A percentile compares a stretch with the other conserved stretches of the same genome.
These are phyloP conservation scores for Erysimum pusillum DNA, from an alignment of 441 rosid species.

Conservation along the genomic window DNA sequence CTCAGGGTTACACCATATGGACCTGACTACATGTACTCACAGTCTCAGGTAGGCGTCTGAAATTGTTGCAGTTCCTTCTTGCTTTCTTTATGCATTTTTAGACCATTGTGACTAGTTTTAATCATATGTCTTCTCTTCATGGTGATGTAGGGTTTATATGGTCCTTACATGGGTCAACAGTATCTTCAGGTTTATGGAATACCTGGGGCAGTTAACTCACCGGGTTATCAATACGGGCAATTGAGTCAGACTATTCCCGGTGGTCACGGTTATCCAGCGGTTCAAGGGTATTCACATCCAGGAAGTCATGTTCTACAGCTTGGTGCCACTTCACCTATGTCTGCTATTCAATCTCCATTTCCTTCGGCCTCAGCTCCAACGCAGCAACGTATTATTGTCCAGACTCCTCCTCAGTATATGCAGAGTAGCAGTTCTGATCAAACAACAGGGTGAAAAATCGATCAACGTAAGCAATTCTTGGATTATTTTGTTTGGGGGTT, in stretches of 20 bases:
- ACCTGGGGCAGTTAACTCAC: slow-evolving; percentile 67
- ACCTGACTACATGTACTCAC: slow-evolving; percentile 80
- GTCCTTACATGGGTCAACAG: slow-evolving; percentile 83
- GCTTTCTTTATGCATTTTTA: slow-evolving; percentile 22
- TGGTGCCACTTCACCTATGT: slow-evolving; percentile 69
- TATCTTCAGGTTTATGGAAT: slow-evolving; percentile 89
- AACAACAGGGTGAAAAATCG: slow-evolving; percentile 75
- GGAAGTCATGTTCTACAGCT: slow-evolving; percentile 80
- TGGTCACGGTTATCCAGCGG: slow-evolving; percentile 71
- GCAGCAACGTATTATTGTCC: slow-evolving; percentile 74
- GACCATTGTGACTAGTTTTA: slow-evolving; percentile 7
- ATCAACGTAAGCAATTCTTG: slow-evolving; percentile 56
- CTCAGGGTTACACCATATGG: slow-evolving; percentile 83
- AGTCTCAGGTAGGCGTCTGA: slow-evolving; percentile 55
- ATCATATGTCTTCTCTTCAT: slow-evolving; percentile 41
- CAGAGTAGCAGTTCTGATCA: slow-evolving; percentile 91
- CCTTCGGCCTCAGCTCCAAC: slow-evolving; percentile 71
- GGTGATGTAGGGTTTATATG: slow-evolving; percentile 71
- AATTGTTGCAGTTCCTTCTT: slow-evolving; percentile 6
- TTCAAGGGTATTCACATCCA: slow-evolving; percentile 82
- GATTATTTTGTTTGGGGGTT: neutral
- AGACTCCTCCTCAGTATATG: slow-evolving; percentile 78
- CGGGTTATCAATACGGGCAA: slow-evolving; percentile 79
- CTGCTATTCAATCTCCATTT: slow-evolving; percentile 81
- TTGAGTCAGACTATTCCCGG: slow-evolving; percentile 70